Base-by-base conservation (phyloP, 2,329 filamentous ascomycete species). In the Xylariaceae sp. region DNA sequence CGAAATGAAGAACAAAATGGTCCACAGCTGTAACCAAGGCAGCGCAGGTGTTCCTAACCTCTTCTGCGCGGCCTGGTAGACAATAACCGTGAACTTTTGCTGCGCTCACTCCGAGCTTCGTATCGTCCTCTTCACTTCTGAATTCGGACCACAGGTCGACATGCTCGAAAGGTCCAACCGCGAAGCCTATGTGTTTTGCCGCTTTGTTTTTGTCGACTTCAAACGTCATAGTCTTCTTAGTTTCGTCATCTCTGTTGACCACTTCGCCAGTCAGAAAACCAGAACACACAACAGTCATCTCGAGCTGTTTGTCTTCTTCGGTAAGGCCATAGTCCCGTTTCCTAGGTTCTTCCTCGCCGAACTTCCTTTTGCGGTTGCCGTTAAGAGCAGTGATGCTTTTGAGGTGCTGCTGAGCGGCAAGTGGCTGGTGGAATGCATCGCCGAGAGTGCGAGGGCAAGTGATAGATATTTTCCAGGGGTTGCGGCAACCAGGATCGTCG, bases 41-140 rank as follows among this genome's bases (percentile, higher is more conserved):
- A 66, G 90, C 87, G 66, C 92, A 95, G 5, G 92, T 95, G 69
- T 96, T 94, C 60, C 88, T 86, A 19, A 97, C 86, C 74, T 96
- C 92, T 24, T 92, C 87, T 17, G 84, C 84, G 53, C 92, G 86
- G 3, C 90, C 87, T 1, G 95, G 95, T 41, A 99, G 79, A 73
- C 94, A 98, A 73, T 96, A 99, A 6, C 89, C 95, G 67, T 96
- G 87, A 3, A 99, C 85, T 63, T 94, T 92, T 62, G 96, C 86
- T 0, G 93, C 92, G 69, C 92, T 96, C 63, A 89, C 87, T 3
- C 92, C 92, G 52, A 99, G 84, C 71, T 93, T 92, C 66, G 96
- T 92, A 69, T 97, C 93, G 64, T 96, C 91, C 65, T 96, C 92
- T 61, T 92, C 91, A 41, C 93, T 91, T 47, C 96, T 87, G 67